These are phyloP conservation scores for Acacia crassicarpa DNA, from an alignment of 306 rosid genomes.

Conservation along the genomic window DNA sequence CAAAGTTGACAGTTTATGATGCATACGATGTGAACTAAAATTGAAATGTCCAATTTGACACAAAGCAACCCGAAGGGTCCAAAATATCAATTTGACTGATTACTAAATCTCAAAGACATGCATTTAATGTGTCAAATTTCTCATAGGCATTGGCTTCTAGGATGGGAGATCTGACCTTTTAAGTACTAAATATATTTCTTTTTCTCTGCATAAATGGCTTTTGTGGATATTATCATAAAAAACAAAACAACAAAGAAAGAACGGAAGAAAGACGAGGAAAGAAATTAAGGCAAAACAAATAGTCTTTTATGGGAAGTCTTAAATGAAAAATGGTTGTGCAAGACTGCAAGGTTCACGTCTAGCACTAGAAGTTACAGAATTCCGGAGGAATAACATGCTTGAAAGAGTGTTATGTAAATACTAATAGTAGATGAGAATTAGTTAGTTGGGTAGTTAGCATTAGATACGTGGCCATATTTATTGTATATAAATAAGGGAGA, in stretches of 20 bases:
- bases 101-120: background rate
- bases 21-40: background rate
- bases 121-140: background rate
- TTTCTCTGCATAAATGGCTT: background rate
- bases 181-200: background rate
- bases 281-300: too few species aligned
- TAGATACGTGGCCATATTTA: too few species aligned
- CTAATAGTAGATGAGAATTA: too few species aligned
- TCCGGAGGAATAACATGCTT: background rate
- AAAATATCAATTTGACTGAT: background rate
- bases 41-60: background rate
- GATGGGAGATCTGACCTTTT: background rate
- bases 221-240: background rate
- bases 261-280: too few species aligned
- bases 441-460: too few species aligned
- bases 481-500: too few species aligned
- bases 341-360: background rate
- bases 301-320: background rate
- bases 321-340: background rate
- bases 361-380: background rate
- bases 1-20: background rate
- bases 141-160: background rate
- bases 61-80: background rate
- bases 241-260: background rate
- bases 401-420: background rate